Evolutionary conservation across 805 yeast species (phyloP), one percentile per base, ranked within the genome.

Genomic region (Candida ortonii): DNA sequence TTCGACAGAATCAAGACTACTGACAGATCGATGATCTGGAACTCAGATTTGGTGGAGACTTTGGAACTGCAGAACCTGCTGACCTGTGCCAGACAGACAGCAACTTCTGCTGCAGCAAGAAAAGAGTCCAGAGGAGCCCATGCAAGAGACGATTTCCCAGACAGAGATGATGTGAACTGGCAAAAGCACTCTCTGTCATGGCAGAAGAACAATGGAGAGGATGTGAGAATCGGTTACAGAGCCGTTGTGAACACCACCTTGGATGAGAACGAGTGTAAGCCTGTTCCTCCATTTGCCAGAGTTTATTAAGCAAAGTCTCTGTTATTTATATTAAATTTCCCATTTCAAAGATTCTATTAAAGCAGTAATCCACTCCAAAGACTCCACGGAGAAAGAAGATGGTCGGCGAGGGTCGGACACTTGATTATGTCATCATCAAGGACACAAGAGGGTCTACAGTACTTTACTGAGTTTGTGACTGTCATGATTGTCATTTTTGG

Each of bases 51-150:
- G 60, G 95, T 89, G 34, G 98, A 90, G 72, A 85, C 97, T 36
- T 73, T 93, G 53, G 98, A 90, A 68, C 74, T 90, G 62, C 96
- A 89, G 67, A 90, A 90, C 80, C 76, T 90, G 73, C 75, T 90
- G 63, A 89, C 97, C 33, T 87, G 97, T 73, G 97, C 97, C 43
- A 79, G 82, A 46, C 98, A 93, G 73, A 89, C 97, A 34, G 97
- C 97, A 21, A 70, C 69, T 48, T 77, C 95, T 44, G 98, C 98
- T 33, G 88, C 93, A 44, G 94, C 87, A 38, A 86, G 98, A 75
- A 81, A 73, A 57, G 98, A 90, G 71, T 88, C 97, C 23, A 86
- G 98, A 73, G 98, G 98, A 71, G 97, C 98, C 31, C 98, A 90
- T 61, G 97, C 98, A 40, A 84, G 97, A 73, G 98, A 90, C 67